A percentile compares a stretch with the other conserved stretches of the same genome.
phyloP scores from a whole-genome alignment of 257 asterid species.

The Plectranthus barbatus region DNA sequence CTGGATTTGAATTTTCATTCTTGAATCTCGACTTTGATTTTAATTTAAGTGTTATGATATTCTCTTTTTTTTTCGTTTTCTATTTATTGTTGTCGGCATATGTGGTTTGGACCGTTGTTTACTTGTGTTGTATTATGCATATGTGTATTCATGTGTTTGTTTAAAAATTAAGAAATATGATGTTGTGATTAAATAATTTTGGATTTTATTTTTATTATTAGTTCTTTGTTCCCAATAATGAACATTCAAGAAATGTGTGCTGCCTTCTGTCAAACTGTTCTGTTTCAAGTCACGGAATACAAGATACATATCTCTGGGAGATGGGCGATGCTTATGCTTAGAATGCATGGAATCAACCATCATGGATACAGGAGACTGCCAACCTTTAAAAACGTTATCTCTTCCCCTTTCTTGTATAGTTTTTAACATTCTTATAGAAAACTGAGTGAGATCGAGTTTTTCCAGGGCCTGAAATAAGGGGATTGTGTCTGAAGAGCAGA shows the following conservation, averaged over 20 bases:
- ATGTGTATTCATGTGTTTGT: too few relatives aligned
- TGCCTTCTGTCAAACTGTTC: neutral
- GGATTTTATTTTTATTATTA: too few relatives aligned
- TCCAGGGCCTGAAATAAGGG: conserved; percentile 99
- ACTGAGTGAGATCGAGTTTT: neutral
- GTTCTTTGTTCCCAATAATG: too few relatives aligned
- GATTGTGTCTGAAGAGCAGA: conserved; percentile 97
- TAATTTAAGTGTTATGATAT: too few relatives aligned
- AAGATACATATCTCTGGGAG: conserved; percentile 69
- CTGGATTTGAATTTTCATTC: too few relatives aligned
- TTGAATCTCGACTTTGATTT: too few relatives aligned
- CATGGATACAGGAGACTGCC: conserved; percentile 97
- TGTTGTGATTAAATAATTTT: too few relatives aligned
- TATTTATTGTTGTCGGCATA: too few relatives aligned
- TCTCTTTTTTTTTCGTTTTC: too few relatives aligned
- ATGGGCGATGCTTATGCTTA: conserved; percentile 85
- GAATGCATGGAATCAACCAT: conserved; percentile 97
- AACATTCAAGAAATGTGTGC: neutral
- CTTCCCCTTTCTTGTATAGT: neutral
- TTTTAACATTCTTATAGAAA: neutral
- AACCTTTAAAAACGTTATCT: conserved; percentile 38
- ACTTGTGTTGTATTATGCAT: too few relatives aligned
- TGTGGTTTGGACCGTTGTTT: too few relatives aligned
- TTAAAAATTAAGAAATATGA: too few relatives aligned
- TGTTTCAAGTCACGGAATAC: conserved; percentile 53